Conservation (phyloP, 768 basidiomycete species). For the Kwoniella europaea region DNA sequence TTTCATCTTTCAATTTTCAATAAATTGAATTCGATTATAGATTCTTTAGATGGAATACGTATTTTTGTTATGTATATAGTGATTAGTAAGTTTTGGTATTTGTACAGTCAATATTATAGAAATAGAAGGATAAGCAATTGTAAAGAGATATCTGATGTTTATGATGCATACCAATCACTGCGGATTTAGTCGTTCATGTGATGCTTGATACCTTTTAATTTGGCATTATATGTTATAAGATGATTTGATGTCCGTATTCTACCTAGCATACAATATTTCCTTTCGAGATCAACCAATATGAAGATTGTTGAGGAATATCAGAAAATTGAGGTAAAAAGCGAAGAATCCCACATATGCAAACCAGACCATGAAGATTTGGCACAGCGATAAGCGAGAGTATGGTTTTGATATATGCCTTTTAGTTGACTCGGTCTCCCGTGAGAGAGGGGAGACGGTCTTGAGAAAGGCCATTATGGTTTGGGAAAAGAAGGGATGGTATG, state of each 20-base stretch:
- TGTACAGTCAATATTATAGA: background rate
- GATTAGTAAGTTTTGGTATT: background rate
- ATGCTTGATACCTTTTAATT: background rate
- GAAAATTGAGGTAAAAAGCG: background rate
- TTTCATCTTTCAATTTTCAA: too few species aligned
- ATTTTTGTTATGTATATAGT: background rate
- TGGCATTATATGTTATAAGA: too few species aligned
- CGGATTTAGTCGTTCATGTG: background rate
- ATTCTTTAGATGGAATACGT: background rate
- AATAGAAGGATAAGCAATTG: background rate
- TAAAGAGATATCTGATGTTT: too few species aligned
- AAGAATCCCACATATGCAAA: background rate
- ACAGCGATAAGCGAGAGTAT: background rate
- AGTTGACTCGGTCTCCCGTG: slow-evolving; percentile 21
- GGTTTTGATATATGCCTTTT: slow-evolving; percentile 21
- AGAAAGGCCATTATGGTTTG: slow-evolving; percentile 17
- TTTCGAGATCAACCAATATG: background rate
- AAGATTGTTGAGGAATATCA: background rate
- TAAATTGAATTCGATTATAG: too few species aligned
- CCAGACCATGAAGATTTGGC: background rate
- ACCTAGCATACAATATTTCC: background rate
- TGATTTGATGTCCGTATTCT: background rate
- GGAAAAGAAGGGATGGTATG: background rate
- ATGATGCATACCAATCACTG: background rate
- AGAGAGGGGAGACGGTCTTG: slow-evolving; percentile 22